Base-by-base conservation (phyloP, 805 yeast genomes). In the Yarrowia sp. region DNA sequence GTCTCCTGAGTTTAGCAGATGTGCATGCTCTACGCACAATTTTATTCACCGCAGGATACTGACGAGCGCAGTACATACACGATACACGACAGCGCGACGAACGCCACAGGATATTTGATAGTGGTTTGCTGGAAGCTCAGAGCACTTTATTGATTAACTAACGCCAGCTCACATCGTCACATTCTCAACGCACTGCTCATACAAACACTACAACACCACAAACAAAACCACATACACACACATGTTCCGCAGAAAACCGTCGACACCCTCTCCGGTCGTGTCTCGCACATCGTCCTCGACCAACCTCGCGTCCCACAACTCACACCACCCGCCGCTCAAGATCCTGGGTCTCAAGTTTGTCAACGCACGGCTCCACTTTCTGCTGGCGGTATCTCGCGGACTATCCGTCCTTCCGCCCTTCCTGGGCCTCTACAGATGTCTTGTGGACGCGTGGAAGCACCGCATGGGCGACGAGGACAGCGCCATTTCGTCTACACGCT, bases 351-450 rank as follows among this genome's bases (percentile, higher is more conserved):
- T 90, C 63, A 84, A 83, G 66, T 83, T 89, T 66, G 75, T 90
- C 65, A 86, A 86, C 63, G 88, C 94, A 1, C 80, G 84, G 65
- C 91, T 89, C 68, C 94, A 89, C 70, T 79, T 88, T 63, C 79
- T 87, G 4, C 78, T 90, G 64, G 91, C 94, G 0, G 73, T 85
- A n/a, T 86, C 93, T 66, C 78, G 96, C 51, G 94, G 90, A 67
- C 76, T 89, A 27, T 88, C 96, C 1, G 76, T 91, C 5, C 72
- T 86, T 6, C 89, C 90, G 1, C 82, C 88, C n/a, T 69, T 84
- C 9, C 70, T 81, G 9, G 87, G 89, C 14, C 67, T 74, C 64
- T 65, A 66, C 66, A 64, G 62, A 13, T 77, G 78, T 63, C 64
- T 76, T 10, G 60, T 63, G 32, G 73, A 72, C 62, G 77, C 79